Evolutionary conservation across 352 stramenopile genomes (phyloP), one percentile per base, ranked within the genome.

Genomic region (Globisporangium okanoganense): DNA sequence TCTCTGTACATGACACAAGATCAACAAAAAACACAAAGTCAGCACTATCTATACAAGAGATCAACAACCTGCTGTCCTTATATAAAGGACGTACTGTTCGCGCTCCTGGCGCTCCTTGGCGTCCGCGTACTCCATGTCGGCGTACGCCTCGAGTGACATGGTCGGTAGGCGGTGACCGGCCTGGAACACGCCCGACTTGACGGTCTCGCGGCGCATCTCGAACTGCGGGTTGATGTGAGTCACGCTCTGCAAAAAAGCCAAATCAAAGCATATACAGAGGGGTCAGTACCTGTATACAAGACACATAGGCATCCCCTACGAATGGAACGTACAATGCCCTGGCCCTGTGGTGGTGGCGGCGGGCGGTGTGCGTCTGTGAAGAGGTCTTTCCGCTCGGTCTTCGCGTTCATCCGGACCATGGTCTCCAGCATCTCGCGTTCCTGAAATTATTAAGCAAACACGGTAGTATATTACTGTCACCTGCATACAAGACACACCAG

Each of bases 161-260:
- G 96, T 99, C 16, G 96, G 96, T 56, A 97, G 80, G 55, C 95
- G 96, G 75, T 98, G 97, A n/a, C 88, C 88, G 27, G 96, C 95
- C 67, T 97, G 84, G 78, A 99, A 99, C 22, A 99, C 95, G 9
- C 79, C 62, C 40, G 83, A 90, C 16, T 81, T 79, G 59, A 97
- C 75, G n/a, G 76, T 86, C 65, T 97, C 86, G n/a, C 81, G 79
- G n/a, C 75, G 73, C 80, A 95, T 94, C 59, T 92, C 80, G 64
- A 96, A 87, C 71, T 88, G 79, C 29, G 82, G 82, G 47, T 92
- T 90, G 62, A 95, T 94, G 25, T 84, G 82, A 35, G 85, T 96
- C 53, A 94, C 78, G 55, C 83, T 83, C 85, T 95, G 51, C 18
- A 69, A 48, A 1, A 62, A 50, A 64, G 24, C n/a, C 62, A 8